Evolutionary conservation across 371 early-diverging fungal genomes (phyloP).

Genomic region (Nematocida ironsii): DNA sequence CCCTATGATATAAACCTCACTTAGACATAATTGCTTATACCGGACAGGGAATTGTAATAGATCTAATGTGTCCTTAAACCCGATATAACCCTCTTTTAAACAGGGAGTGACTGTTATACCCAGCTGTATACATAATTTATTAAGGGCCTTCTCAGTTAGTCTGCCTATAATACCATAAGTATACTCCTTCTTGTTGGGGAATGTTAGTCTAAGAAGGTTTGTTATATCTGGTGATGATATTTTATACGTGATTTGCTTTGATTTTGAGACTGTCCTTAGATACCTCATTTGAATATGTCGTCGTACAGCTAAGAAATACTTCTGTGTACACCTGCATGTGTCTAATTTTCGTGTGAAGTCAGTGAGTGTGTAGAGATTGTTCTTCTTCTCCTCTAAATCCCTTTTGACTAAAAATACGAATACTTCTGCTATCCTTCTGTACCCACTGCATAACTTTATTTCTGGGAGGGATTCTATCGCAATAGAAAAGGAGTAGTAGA

Average conservation of each 20-base stretch:
- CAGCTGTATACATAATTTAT: conserved; percentile 16
- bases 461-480: neutral
- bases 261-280: neutral
- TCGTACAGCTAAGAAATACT: neutral
- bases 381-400: conserved; percentile 37
- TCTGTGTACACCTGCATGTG: too few species aligned
- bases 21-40: neutral
- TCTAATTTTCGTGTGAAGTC: conserved; percentile 41
- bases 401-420: conserved; percentile 43
- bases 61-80: conserved; percentile 19
- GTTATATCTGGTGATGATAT: neutral
- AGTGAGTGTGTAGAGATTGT: neutral
- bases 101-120: conserved; percentile 33
- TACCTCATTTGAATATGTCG: neutral
- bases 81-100: neutral
- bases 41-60: neutral
- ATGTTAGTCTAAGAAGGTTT: neutral
- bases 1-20: conserved; percentile 17
- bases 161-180: conserved; percentile 1
- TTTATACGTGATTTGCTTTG: neutral
- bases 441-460: neutral
- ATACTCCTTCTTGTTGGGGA: conserved; percentile 7
- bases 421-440: neutral
- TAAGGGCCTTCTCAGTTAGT: neutral
- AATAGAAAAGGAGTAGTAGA: conserved; percentile 11